phyloP scores from a whole-genome alignment of 2,329 filamentous ascomycete genomes.

The Colletotrichum sp. region DNA sequence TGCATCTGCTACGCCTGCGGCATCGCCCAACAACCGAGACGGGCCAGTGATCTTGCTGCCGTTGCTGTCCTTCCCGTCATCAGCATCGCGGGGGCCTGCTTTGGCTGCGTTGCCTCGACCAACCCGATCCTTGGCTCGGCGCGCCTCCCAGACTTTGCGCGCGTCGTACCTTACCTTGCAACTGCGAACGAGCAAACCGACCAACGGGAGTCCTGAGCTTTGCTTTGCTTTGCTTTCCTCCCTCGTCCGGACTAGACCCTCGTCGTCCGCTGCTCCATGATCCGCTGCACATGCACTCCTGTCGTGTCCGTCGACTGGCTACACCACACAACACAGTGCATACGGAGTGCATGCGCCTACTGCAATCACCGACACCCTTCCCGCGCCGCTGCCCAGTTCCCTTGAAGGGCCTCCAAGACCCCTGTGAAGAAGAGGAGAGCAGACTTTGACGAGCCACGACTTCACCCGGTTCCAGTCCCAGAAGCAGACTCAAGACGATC shows the following conservation, averaged over 20 bases:
- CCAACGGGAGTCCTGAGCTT: slow-evolving; percentile 2
- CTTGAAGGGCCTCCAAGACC: not conserved
- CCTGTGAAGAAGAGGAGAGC: slow-evolving; percentile 8
- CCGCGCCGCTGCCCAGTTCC: not conserved
- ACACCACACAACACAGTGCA: slow-evolving; percentile 25
- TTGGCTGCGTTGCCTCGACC: slow-evolving; percentile 3
- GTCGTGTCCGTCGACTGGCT: slow-evolving; percentile 36
- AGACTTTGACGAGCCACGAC: slow-evolving; percentile 4
- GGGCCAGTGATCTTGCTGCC: not conserved
- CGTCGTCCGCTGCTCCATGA: slow-evolving; percentile 14
- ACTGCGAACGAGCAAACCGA: slow-evolving; percentile 9
- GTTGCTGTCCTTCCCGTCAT: not conserved
- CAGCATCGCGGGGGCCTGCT: slow-evolving; percentile 1
- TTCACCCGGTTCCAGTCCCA: slow-evolving; percentile 2
- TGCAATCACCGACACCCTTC: slow-evolving; percentile 14
- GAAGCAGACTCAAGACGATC: slow-evolving; percentile 3
- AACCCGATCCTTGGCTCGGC: slow-evolving; percentile 7
- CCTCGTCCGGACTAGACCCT: slow-evolving; percentile 10
- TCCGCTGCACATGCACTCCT: slow-evolving; percentile 41
- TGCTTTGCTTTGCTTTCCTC: slow-evolving; percentile 9
- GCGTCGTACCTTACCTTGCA: slow-evolving; percentile 17
- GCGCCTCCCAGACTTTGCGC: slow-evolving; percentile 12
- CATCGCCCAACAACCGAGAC: not conserved
- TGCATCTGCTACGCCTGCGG: slow-evolving; percentile 9
- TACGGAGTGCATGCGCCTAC: slow-evolving; percentile 16